Evolutionary conservation across 1,284 basidiomycete species (phyloP), one percentile per base, ranked within the genome.

Genomic region (Xerocomus minutiporus): DNA sequence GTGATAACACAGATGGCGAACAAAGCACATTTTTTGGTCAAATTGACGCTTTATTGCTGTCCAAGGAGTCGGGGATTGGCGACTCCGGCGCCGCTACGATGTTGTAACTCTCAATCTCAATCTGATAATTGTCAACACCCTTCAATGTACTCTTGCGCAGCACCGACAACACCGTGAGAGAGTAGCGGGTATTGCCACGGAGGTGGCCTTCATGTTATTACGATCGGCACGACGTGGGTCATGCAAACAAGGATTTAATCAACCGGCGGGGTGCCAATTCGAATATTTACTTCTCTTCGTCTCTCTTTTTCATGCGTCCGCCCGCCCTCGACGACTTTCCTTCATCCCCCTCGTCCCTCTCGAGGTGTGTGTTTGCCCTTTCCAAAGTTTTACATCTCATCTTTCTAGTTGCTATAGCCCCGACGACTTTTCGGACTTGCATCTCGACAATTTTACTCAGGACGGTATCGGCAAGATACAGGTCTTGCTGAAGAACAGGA

Each of bases 311-410:
- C 38, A 58, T 59, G 58, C 55, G 25, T 15, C 25, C 40, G 13
- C 41, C 39, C 28, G 8, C 29, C 39, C 25, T 35, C 17, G 36
- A 17, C 36, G 36, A 38, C 25, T 50, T 32, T 17, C 45, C 56
- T 34, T 52, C 56, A 13, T 59, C 66, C 2, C 56, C 65, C 25
- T 55, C 54, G 43, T 66, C 66, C 31, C 40, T 50, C 6, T 61
- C 50, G 52, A 67, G 65, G 68, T 69, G 28, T 15, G 68, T 58
- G 11, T 26, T 12, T 25, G 8, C 9, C 13, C 17, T 5, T 13
- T n/a, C 8, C 26, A 7, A 17, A 26, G 8, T 28, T 25, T n/a
- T 28, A n/a, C 26, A 29, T 12, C 26, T 42, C 3, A 42, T 9
- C 41, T n/a, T 9, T 8, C 40, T 23, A 42, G 40, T 28, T 40